phyloP scores from a whole-genome alignment of 106 monocot genomes.

The Dendrobium nobile region DNA sequence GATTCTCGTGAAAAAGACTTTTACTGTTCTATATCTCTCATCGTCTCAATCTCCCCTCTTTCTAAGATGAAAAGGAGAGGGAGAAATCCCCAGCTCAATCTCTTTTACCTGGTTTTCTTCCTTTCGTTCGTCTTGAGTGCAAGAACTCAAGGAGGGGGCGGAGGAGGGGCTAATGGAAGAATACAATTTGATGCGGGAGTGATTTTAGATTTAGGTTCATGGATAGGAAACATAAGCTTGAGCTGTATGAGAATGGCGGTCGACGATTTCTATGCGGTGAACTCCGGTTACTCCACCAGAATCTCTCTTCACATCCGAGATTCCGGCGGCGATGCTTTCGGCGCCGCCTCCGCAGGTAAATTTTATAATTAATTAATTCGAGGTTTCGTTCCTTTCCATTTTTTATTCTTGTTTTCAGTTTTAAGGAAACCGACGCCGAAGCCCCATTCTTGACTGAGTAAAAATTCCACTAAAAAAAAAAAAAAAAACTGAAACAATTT shows the following conservation, averaged over 20 bases:
- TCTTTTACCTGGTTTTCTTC: neutral
- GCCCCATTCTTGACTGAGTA: neutral
- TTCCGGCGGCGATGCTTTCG: slow-evolving; percentile 11
- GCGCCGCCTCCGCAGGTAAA: slow-evolving; percentile 16
- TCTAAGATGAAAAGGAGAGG: neutral
- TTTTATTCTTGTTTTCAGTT: neutral
- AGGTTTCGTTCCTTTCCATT: neutral
- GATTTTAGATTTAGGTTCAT: slow-evolving; percentile 23
- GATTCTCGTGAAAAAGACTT: neutral
- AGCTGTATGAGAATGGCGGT: slow-evolving; percentile 37
- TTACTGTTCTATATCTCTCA: neutral
- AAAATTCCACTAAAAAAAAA: neutral
- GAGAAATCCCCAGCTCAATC: neutral
- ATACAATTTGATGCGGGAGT: slow-evolving; percentile 26
- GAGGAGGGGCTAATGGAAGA: neutral
- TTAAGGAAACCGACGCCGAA: neutral
- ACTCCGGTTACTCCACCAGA: slow-evolving; percentile 31
- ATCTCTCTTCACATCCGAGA: slow-evolving; percentile 21
- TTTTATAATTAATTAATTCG: neutral
- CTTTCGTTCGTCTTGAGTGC: neutral
- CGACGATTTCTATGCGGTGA: slow-evolving; percentile 39
- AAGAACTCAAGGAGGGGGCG: neutral
- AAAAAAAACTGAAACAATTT: too few relatives aligned
- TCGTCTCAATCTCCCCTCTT: neutral
- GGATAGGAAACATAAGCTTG: slow-evolving; percentile 34